Percentiles rank a stretch among this genome's conserved stretches.
Evolutionary conservation across 1,139 yeast species (phyloP).

Genomic region (Pneumocystis sp.): DNA sequence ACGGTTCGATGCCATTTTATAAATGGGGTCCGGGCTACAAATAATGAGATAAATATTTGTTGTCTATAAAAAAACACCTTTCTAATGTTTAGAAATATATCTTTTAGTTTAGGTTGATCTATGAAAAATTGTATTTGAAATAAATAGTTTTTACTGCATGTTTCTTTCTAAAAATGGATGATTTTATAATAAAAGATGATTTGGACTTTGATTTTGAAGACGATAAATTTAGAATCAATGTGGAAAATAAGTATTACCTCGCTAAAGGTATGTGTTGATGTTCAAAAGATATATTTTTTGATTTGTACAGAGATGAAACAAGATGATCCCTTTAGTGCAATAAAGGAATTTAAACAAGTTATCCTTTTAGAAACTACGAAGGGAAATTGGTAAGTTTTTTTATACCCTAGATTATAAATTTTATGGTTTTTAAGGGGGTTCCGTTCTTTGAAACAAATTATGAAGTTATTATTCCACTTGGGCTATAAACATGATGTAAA

Average conservation of each 20-base stretch:
- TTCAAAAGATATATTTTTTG: background rate
- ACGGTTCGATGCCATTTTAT: background rate
- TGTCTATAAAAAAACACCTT: no score
- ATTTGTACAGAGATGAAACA: constrained; percentile 34
- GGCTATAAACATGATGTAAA: constrained; percentile 19
- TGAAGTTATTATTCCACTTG: constrained; percentile 37
- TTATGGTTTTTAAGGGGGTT: constrained; percentile 26
- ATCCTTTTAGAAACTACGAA: constrained; percentile 24
- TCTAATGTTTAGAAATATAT: no score
- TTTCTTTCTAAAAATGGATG: constrained; percentile 17
- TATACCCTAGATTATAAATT: background rate
- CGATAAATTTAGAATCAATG: constrained; percentile 26
- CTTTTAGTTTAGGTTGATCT: no score
- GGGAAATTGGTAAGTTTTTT: constrained; percentile 19
- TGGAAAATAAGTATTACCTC: constrained; percentile 44
- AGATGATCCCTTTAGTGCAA: constrained; percentile 38
- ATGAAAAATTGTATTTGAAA: no score
- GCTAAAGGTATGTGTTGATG: constrained; percentile 30
- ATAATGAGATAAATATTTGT: background rate
- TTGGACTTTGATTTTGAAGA: constrained; percentile 50
- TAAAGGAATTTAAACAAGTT: constrained; percentile 31
- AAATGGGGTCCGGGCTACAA: background rate
- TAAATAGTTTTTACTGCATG: background rate
- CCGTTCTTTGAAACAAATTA: constrained; percentile 49
- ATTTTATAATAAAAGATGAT: constrained; percentile 24